Evolutionary conservation across 1,284 basidiomycete genomes (phyloP).

Genomic region (Prillingera fragicola): DNA sequence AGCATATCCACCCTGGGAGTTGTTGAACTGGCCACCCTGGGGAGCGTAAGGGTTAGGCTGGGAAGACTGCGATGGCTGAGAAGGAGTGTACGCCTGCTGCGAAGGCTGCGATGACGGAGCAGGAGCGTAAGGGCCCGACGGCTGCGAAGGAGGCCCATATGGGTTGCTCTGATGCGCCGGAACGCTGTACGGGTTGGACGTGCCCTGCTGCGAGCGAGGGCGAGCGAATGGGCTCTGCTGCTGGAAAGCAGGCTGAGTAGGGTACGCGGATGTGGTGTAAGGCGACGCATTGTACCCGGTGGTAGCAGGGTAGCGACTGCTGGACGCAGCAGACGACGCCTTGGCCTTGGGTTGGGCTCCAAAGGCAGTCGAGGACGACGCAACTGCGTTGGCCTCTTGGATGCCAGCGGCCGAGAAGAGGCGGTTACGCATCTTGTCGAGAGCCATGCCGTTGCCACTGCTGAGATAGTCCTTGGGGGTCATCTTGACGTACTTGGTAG

Average conservation of each 20-base stretch:
- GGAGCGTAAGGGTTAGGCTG: slow-evolving; percentile 19
- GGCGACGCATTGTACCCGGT: slow-evolving; percentile 9
- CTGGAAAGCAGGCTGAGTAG: background rate
- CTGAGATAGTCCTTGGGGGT: slow-evolving; percentile 76
- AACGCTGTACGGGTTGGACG: slow-evolving; percentile 4
- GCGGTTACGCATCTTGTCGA: slow-evolving; percentile 58
- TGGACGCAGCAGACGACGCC: slow-evolving; percentile 9
- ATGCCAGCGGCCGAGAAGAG: slow-evolving; percentile 35
- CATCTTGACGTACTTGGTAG: slow-evolving; percentile 71
- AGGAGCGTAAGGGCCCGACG: slow-evolving; percentile 26
- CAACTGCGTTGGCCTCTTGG: slow-evolving; percentile 6
- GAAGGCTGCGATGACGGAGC: slow-evolving; percentile 21
- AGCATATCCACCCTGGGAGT: slow-evolving; percentile 13
- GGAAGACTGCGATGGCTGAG: slow-evolving; percentile 15
- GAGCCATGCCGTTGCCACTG: slow-evolving; percentile 53
- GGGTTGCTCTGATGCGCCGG: background rate
- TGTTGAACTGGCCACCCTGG: slow-evolving; percentile 9
- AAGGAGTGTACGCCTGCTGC: slow-evolving; percentile 27
- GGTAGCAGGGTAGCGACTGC: slow-evolving; percentile 7
- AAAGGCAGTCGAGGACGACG: slow-evolving; percentile 12
- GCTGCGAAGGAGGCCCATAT: slow-evolving; percentile 11
- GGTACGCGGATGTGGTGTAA: slow-evolving; percentile 3
- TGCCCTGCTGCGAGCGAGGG: background rate
- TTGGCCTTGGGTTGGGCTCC: slow-evolving; percentile 16
- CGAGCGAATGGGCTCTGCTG: background rate